A percentile compares a stretch with the other conserved stretches of the same genome.
Evolutionary conservation across 768 basidiomycete species (phyloP).

Genomic region (Xerocomus brunneocitrinus): DNA sequence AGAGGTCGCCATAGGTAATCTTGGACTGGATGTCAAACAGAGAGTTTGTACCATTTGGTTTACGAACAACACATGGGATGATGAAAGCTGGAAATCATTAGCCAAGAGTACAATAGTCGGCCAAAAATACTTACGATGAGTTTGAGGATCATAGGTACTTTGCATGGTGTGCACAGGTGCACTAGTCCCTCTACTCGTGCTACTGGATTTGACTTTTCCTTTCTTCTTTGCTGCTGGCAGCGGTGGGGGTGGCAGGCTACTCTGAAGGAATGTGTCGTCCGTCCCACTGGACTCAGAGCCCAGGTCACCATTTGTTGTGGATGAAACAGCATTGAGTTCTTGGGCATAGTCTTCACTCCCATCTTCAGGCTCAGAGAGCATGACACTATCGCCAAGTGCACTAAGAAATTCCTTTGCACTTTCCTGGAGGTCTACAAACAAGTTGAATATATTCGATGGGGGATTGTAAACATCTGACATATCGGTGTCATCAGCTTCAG

Average conservation of each 20-base stretch:
- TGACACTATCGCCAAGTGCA: background rate
- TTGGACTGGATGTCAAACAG: background rate
- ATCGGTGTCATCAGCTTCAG: background rate
- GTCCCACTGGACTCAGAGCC: background rate
- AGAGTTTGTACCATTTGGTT: background rate
- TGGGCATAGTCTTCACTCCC: background rate
- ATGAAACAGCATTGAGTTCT: background rate
- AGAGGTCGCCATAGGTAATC: background rate
- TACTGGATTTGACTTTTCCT: background rate
- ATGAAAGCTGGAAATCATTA: background rate
- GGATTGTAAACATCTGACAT: background rate
- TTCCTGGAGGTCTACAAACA: background rate
- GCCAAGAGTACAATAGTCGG: background rate
- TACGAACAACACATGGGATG: background rate
- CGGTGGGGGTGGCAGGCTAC: background rate
- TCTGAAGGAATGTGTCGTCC: background rate
- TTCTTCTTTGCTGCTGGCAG: background rate
- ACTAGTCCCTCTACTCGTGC: too few species aligned
- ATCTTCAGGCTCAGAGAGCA: background rate
- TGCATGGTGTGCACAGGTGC: background rate
- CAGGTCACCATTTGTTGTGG: background rate
- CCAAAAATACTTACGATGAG: background rate
- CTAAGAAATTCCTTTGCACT: background rate
- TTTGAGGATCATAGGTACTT: background rate
- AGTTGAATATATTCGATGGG: too few species aligned